Evolutionary conservation across 768 basidiomycete species (phyloP).

Genomic region (Gymnopilus dilepis): DNA sequence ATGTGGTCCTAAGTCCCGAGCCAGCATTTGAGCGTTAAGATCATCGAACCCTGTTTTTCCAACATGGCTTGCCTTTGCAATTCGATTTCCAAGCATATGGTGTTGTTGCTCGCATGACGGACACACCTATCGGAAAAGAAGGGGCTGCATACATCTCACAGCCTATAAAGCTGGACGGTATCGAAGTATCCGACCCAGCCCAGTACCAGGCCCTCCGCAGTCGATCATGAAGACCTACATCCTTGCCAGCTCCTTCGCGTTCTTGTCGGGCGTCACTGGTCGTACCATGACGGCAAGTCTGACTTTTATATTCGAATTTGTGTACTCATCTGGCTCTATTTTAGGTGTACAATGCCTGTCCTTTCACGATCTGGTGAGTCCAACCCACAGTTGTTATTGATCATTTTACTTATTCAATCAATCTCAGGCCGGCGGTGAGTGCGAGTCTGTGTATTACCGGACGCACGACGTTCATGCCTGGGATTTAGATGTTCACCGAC

Average conservation of each 20-base stretch:
- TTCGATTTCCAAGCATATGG: neutral
- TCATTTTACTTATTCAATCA: neutral
- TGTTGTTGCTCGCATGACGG: neutral
- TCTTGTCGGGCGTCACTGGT: constrained; percentile 15
- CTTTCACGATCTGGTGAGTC: constrained; percentile 68
- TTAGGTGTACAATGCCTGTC: constrained; percentile 63
- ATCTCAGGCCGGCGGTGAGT: constrained; percentile 41
- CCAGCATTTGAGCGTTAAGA: neutral
- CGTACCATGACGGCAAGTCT: constrained; percentile 16
- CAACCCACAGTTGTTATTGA: neutral
- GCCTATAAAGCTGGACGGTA: neutral
- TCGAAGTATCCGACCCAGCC: neutral
- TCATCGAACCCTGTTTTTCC: neutral
- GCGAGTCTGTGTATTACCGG: neutral
- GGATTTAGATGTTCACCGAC: constrained; percentile 66
- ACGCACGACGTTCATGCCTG: constrained; percentile 1
- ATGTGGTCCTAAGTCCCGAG: constrained; percentile 1
- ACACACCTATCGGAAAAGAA: neutral
- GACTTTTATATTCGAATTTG: neutral
- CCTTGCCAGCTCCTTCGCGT: constrained; percentile 11
- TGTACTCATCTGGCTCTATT: neutral
- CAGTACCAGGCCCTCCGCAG: neutral
- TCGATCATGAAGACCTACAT: constrained; percentile 13
- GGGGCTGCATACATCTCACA: neutral
- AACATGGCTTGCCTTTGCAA: neutral